Conservation (phyloP, 2,329 filamentous ascomycete species). For the Simplicillium aogashimaense region DNA sequence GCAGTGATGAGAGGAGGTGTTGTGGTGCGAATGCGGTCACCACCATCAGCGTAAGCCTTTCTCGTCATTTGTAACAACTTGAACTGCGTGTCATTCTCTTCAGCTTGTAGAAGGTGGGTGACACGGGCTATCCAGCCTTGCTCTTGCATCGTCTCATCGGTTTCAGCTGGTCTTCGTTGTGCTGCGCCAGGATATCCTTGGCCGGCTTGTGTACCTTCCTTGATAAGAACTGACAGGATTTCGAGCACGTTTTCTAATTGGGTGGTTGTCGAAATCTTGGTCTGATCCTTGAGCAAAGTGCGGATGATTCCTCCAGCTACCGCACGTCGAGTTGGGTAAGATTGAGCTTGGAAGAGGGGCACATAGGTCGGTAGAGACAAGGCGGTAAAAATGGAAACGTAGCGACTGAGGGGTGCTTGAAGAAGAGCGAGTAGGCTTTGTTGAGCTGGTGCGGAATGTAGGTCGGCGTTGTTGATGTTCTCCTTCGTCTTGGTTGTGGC, state of each 20-base stretch:
- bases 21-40: conserved; percentile 92
- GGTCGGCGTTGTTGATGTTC: conserved; percentile 87
- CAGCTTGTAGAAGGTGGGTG: conserved; percentile 73
- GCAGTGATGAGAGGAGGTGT: conserved; percentile 86
- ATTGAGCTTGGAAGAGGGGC: conserved; percentile 80
- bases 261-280: conserved; percentile 63
- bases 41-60: conserved; percentile 82
- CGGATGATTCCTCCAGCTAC: conserved; percentile 83
- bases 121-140: conserved; percentile 94
- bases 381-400: conserved; percentile 92
- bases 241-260: conserved; percentile 85
- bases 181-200: conserved; percentile 74
- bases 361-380: conserved; percentile 87
- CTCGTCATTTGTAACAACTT: conserved; percentile 81
- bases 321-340: conserved; percentile 82
- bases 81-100: conserved; percentile 89
- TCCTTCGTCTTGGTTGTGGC: conserved; percentile 79
- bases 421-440: conserved; percentile 81
- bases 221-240: conserved; percentile 82
- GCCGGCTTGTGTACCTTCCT: conserved; percentile 79
- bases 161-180: conserved; percentile 69
- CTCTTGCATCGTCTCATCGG: conserved; percentile 95
- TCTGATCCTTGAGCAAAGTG: conserved; percentile 74
- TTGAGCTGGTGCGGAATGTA: conserved; percentile 81
- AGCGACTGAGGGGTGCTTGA: conserved; percentile 82